Base-by-base conservation (phyloP, 2,329 filamentous ascomycete species). In the Arthroderma uncinatum region DNA sequence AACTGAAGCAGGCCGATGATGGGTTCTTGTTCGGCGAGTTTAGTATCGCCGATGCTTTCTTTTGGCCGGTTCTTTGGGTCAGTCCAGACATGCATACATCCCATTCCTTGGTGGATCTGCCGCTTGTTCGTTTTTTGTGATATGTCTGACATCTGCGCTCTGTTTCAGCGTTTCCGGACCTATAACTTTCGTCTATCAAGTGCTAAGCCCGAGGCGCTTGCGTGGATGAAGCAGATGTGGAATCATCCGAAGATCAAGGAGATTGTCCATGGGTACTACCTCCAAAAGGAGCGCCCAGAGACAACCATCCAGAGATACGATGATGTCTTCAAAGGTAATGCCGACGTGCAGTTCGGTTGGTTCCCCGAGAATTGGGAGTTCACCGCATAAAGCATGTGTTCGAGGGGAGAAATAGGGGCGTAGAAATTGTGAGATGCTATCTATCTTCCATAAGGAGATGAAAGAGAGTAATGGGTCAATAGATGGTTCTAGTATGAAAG, bases 61-160 rank as follows among this genome's bases (percentile, higher is more conserved):
- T 67, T 55, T 72, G 70, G 70, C 70, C 68, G 1, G 62, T 71
- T 39, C 64, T 72, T 57, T 71, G 69, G 70, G 70, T 72, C 59
- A 21, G 60, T 57, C 56, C 37, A n/a, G n/a, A n/a, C n/a, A n/a
- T n/a, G n/a, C n/a, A n/a, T n/a, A n/a, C 33, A 33, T 40, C 5
- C 6, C 19, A 39, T 40, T 52, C 21, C 57, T 36, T 2, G 21
- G 57, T 54, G n/a, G 39, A 34, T 44, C 39, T 21, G 19, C 33
- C 33, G 12, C 33, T 6, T 34, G 6, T 34, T 34, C 14, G 4
- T 39, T 39, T 12, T n/a, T 39, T 39, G 42, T 47, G 42, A 25
- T 47, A 47, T 23, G 42, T 47, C 42, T 47, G 21, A 47, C 42
- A 14, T 28, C 5, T 34, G 33, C 12, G 33, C 21, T n/a, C n/a